These are phyloP conservation scores for Haplosporangium sp. DNA, from an alignment of 371 early-diverging fungal species.

Conservation along the genomic window DNA sequence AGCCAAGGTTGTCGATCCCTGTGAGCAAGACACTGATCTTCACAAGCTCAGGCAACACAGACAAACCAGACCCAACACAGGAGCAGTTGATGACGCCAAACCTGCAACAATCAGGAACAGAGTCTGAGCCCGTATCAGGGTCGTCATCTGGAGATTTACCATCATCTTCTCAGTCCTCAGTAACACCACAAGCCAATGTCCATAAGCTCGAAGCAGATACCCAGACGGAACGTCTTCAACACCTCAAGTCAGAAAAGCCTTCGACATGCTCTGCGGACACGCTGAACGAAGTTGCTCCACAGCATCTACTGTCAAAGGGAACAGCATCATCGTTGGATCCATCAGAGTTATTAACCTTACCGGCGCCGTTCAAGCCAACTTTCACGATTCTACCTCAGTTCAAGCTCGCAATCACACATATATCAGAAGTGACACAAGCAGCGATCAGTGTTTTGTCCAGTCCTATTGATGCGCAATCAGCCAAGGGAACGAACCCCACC, in stretches of 20 bases:
- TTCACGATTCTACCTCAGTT: conserved; percentile 32
- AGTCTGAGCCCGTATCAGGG: too few relatives aligned
- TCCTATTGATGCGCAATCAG: not conserved
- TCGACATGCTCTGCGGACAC: not conserved
- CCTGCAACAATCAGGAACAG: too few relatives aligned
- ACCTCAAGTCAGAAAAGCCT: too few relatives aligned
- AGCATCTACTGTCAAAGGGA: not conserved
- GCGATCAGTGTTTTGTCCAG: conserved; percentile 36
- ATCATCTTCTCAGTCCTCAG: too few relatives aligned
- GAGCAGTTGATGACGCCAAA: too few relatives aligned
- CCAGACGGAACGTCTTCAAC: too few relatives aligned
- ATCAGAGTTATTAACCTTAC: not conserved
- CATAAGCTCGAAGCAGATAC: too few relatives aligned
- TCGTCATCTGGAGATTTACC: too few relatives aligned
- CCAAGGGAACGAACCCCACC: conserved; percentile 1
- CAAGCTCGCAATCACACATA: conserved; percentile 32
- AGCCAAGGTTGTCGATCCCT: conserved; percentile 59
- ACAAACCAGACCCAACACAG: not conserved
- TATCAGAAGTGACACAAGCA: conserved; percentile 35
- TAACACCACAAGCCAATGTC: too few relatives aligned
- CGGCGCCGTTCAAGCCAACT: conserved; percentile 1
- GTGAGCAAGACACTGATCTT: conserved; percentile 32
- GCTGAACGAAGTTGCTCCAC: not conserved
- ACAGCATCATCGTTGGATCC: conserved; percentile 1
- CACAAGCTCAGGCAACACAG: not conserved